These are phyloP conservation scores for Dictyostelium discoideum DNA, from an alignment of 78 protist genomes.

Conservation along the genomic window DNA sequence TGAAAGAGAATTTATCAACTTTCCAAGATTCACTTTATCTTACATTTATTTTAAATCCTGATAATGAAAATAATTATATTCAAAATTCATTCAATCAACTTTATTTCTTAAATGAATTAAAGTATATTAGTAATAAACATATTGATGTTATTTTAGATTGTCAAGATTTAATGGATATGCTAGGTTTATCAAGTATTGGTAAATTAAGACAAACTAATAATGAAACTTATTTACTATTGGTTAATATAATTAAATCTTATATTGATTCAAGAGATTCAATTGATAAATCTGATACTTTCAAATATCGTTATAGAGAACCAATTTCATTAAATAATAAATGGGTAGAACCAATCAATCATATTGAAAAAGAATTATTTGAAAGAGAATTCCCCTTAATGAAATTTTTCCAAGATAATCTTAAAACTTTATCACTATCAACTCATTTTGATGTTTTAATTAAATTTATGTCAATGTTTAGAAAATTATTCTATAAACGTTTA, in stretches of 20 bases:
- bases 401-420: neutral
- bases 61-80: conserved; percentile 20
- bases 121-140: neutral
- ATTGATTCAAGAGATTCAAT: neutral
- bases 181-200: neutral
- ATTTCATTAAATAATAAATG: neutral
- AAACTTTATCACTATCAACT: conserved; percentile 14
- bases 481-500: conserved; percentile 19
- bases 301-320: neutral
- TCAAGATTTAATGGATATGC: neutral
- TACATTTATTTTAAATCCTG: conserved; percentile 14
- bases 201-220: neutral
- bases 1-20: neutral
- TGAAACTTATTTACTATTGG: neutral
- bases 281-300: neutral
- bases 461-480: conserved; percentile 16
- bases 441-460: conserved; percentile 7
- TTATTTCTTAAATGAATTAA: neutral
- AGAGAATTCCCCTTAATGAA: neutral
- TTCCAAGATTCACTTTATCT: conserved; percentile 19
- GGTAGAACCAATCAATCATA: neutral
- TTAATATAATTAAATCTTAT: neutral
- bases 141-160: neutral
- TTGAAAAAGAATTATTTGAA: neutral
- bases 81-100: conserved; percentile 26